Base-by-base conservation (phyloP, 1,139 yeast genomes). In the Debaryomyces subglobosus region DNA sequence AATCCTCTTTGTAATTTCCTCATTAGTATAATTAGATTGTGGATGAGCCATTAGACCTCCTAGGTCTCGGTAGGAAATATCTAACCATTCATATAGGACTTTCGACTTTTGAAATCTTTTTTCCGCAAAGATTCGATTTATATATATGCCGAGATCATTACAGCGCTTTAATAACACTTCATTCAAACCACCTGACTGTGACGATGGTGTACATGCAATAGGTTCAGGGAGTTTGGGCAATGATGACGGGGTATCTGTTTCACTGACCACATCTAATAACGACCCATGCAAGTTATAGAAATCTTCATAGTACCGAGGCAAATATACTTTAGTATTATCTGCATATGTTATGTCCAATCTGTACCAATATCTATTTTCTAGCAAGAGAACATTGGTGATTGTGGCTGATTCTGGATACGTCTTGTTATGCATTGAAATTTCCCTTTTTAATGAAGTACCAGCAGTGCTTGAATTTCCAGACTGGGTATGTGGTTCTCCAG, bases 141-240 rank as follows among this genome's bases (percentile, higher is more conserved):
- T 59, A 57, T 76, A 76, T 3, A 58, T 57, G 50, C 69, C 66
- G 47, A 76, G 61, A 41, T 70, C 76, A 30, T 59, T 57, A 49
- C 77, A 71, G 15, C 78, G 54, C 12, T 56, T 53, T 33, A 59
- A 55, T 23, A 65, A 50, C 13, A 27, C 32, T 24, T 7, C 34
- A 5, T 37, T 42, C 46, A 49, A 25, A 8, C 43, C 43, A n/a
- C 38, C 40, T 6, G 39, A 18, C 12, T 45, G 35, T 32, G 23
- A 23, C 4, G 13, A 8, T 13, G n/a, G 27, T 13, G 43, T 50
- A 21, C 60, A 47, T 7, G 74, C 74, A 10, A 75, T 69, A 3
- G 79, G 80, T 51, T 72, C 77, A 1, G 79, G 81, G 37, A 75
- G 59, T 53, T 68, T 73, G 5, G 80, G 79, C 18, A 74, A 59